Base-by-base conservation (phyloP, 2,329 filamentous ascomycete genomes). In the Colletotrichum lupini region DNA sequence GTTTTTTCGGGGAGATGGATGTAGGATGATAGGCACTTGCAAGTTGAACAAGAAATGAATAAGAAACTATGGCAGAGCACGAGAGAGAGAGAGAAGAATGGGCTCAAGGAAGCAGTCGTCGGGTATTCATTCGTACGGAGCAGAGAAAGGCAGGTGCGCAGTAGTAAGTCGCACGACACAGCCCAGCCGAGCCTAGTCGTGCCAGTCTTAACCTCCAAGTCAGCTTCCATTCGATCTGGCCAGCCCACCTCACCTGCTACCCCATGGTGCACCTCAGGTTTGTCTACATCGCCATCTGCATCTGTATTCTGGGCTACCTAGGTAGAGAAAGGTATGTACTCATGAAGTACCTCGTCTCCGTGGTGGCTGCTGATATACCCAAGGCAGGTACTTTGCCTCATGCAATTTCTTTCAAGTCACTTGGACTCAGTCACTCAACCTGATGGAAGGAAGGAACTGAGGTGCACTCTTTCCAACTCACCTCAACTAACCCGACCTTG, bases 131-230 rank as follows among this genome's bases (percentile, higher is more conserved):
- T 42, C 37, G 37, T 42, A 42, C 37, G 16, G 37, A 42, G 37
- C 6, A 16, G 57, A 32, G 28, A 28, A 19, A 57, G 28, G 52
- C 30, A 71, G 56, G n/a, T 19, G 42, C 19, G 42, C 56, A 62
- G 35, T 16, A 59, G 42, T 11, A 59, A 32, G 70, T 56, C 28
- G 46, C 42, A 49, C 59, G 53, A 63, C 42, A 49, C 66, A 59
- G 57, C 22, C 65, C 59, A 55, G 42, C 59, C 59, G 19, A 49
- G 42, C 42, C 42, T 19, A 49, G 42, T 49, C 37, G 32, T 35
- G 32, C 32, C 11, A 35, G 32, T 35, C 32, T 35, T 42, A 42
- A 42, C 37, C 14, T 42, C 42, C 19, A 49, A 49, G 8, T n/a
- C 42, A 49, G 42, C 42, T 49, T 49, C 42, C 16, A 22, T 11